Evolutionary conservation across 2,329 filamentous ascomycete genomes (phyloP).

Genomic region (Aspergillus sp.): DNA sequence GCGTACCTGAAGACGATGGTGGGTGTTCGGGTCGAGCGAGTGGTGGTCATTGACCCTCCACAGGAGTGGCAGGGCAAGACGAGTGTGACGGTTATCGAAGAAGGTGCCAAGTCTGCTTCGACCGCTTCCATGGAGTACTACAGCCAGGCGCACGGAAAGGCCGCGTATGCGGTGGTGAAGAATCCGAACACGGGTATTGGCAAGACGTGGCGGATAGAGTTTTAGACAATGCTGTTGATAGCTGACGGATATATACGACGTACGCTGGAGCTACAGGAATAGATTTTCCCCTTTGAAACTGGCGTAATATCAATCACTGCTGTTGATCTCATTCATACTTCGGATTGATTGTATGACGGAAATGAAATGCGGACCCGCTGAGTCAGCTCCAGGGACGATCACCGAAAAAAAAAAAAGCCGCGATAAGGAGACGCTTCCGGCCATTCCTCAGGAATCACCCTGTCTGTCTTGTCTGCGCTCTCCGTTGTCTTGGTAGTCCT

Average conservation of each 20-base stretch:
- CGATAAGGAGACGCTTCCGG: conserved; percentile 2
- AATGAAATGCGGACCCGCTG: conserved; percentile 4
- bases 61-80: conserved; percentile 66
- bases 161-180: conserved; percentile 63
- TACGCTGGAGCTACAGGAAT: background rate
- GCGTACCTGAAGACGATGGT: conserved; percentile 78
- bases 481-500: background rate
- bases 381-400: conserved; percentile 12
- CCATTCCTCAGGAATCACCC: background rate
- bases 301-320: no score
- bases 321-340: background rate
- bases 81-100: conserved; percentile 51
- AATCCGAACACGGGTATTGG: conserved; percentile 63
- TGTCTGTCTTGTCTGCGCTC: background rate
- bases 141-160: conserved; percentile 52
- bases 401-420: conserved; percentile 9
- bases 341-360: background rate
- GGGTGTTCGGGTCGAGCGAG: conserved; percentile 75
- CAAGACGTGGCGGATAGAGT: conserved; percentile 63
- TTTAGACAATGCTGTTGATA: conserved; percentile 29
- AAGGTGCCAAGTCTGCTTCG: conserved; percentile 44
- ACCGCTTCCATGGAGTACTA: conserved; percentile 60
- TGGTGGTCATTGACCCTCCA: conserved; percentile 80
- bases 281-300: no score
- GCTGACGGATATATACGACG: background rate